Evolutionary conservation across 1,284 basidiomycete species (phyloP).

Genomic region (Fomitopsis palustris): DNA sequence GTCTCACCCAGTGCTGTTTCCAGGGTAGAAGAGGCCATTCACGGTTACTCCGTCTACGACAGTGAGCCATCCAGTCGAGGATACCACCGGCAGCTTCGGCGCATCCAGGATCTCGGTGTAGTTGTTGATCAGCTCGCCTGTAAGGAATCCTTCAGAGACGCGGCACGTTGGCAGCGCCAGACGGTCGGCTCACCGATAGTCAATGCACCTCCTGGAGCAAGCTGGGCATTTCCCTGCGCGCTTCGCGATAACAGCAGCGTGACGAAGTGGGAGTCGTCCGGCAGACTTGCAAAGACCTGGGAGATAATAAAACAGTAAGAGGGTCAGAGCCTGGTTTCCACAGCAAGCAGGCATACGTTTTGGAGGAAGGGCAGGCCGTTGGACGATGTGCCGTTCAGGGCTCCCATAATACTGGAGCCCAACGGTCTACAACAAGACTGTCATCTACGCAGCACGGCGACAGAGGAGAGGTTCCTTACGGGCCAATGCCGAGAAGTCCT

Average conservation of each 20-base stretch:
- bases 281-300: neutral
- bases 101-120: neutral
- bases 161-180: neutral
- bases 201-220: neutral
- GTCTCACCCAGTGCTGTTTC: neutral
- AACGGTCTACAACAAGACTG: neutral
- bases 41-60: neutral
- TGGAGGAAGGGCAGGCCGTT: neutral
- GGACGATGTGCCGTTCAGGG: neutral
- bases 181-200: neutral
- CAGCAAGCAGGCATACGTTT: neutral
- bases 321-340: neutral
- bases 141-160: neutral
- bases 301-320: no score
- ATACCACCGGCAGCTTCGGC: neutral
- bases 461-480: neutral
- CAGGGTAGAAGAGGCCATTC: neutral
- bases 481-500: neutral
- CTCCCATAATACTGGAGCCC: neutral
- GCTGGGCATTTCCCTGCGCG: neutral
- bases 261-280: neutral
- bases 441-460: neutral
- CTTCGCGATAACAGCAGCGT: neutral
- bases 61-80: neutral
- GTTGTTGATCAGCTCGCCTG: neutral